These are phyloP conservation scores for Cochlearia excelsa DNA, from an alignment of 345 rosid genomes.

Conservation along the genomic window DNA sequence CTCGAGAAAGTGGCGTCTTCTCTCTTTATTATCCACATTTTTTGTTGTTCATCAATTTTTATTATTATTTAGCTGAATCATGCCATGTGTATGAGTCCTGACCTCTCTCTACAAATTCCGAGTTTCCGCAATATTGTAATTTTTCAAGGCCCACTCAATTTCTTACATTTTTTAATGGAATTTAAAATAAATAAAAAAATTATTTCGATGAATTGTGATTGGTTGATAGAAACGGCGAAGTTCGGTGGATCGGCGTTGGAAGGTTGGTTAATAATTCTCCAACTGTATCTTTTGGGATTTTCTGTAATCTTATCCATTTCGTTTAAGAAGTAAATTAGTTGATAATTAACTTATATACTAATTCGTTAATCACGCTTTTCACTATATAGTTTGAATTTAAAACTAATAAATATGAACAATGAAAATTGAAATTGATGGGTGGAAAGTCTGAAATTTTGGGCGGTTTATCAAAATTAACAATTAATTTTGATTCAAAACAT, in stretches of 20 bases:
- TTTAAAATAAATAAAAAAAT: too few species aligned
- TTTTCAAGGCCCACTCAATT: slow-evolving; percentile 11
- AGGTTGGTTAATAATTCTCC: slow-evolving; percentile 18
- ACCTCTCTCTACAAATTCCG: slow-evolving; percentile 18
- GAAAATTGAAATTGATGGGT: too few species aligned
- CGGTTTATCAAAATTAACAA: too few species aligned
- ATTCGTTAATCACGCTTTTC: slow-evolving; percentile 2
- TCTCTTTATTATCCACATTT: slow-evolving; percentile 27
- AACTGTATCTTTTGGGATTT: slow-evolving; percentile 13
- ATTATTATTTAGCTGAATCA: neutral
- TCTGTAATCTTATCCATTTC: slow-evolving; percentile 27
- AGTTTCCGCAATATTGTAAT: slow-evolving; percentile 28
- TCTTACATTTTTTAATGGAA: neutral
- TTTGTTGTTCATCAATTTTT: slow-evolving; percentile 28
- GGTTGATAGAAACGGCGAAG: slow-evolving; percentile 34
- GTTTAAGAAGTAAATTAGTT: slow-evolving; percentile 4
- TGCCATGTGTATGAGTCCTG: slow-evolving; percentile 31
- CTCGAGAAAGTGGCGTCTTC: slow-evolving; percentile 23
- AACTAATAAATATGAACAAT: too few species aligned
- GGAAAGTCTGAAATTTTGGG: too few species aligned
- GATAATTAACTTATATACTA: too few species aligned
- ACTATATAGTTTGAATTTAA: too few species aligned
- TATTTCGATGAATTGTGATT: slow-evolving; percentile 21
- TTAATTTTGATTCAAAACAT: too few species aligned
- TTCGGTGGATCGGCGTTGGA: slow-evolving; percentile 33